These are phyloP conservation scores for Sungouiella blattae DNA, from an alignment of 805 yeast genomes.

Conservation along the genomic window DNA sequence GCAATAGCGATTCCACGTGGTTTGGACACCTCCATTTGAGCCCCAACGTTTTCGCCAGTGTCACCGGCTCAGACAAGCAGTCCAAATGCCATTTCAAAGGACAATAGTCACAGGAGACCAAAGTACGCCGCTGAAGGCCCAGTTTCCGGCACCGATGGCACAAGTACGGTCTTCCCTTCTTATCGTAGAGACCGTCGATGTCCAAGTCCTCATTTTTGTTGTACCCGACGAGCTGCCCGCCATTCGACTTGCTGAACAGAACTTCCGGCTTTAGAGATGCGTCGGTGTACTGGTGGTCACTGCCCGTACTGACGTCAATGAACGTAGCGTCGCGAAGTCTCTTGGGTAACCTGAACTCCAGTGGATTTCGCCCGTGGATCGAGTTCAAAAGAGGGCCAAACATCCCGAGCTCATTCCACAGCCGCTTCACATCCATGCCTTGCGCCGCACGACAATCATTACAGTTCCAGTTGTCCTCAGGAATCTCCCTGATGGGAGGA, in stretches of 20 bases:
- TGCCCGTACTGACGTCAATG: slow-evolving; percentile 65
- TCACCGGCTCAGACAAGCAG: slow-evolving; percentile 74
- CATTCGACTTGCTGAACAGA: slow-evolving; percentile 32
- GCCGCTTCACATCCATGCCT: slow-evolving; percentile 18
- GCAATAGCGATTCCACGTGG: slow-evolving; percentile 58
- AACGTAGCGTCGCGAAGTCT: slow-evolving; percentile 62
- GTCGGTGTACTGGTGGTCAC: slow-evolving; percentile 69
- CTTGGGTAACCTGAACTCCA: slow-evolving; percentile 54
- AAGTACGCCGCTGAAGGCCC: slow-evolving; percentile 50
- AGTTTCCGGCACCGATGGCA: slow-evolving; percentile 78
- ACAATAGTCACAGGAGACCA: slow-evolving; percentile 82
- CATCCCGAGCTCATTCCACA: slow-evolving; percentile 41
- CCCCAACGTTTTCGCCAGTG: slow-evolving; percentile 69
- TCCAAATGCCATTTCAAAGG: slow-evolving; percentile 83
- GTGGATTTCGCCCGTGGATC: slow-evolving; percentile 49
- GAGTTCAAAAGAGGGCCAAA: slow-evolving; percentile 63
- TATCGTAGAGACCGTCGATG: slow-evolving; percentile 63
- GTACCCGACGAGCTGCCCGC: slow-evolving; percentile 32
- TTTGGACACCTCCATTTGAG: slow-evolving; percentile 90
- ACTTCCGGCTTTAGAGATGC: slow-evolving; percentile 44
- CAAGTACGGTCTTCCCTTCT: slow-evolving; percentile 61
- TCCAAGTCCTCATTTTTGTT: slow-evolving; percentile 51
- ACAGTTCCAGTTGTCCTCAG: slow-evolving; percentile 91
- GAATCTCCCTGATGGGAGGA: slow-evolving; percentile 83
- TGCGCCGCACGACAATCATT: slow-evolving; percentile 59